Conservation (phyloP, 371 early-diverging fungal species). For the Nematocida major region DNA sequence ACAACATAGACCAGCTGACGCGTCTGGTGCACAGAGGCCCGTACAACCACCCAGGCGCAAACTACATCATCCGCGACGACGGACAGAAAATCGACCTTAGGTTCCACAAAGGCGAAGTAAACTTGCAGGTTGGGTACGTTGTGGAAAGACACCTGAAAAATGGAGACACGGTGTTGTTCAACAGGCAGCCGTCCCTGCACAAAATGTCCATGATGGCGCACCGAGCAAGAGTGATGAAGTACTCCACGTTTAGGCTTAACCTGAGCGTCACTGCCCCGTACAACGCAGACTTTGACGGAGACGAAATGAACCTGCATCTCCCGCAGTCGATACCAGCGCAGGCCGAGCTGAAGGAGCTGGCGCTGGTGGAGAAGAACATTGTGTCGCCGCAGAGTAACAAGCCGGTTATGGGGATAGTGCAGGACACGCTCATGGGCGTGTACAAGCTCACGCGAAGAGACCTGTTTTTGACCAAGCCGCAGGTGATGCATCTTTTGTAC, state of each 20-base stretch:
- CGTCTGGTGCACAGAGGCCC: constrained; percentile 87
- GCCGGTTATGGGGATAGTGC: constrained; percentile 99
- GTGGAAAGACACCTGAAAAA: constrained; percentile 93
- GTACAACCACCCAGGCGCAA: constrained; percentile 91
- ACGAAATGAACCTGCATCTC: constrained; percentile 99
- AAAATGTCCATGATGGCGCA: constrained; percentile 99
- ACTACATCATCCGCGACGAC: constrained; percentile 88
- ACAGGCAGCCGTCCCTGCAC: constrained; percentile 97
- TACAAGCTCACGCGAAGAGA: constrained; percentile 89
- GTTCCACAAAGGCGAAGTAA: constrained; percentile 77
- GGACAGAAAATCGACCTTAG: constrained; percentile 90
- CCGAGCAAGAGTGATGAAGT: constrained; percentile 88
- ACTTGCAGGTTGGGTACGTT: constrained; percentile 79
- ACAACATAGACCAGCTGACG: constrained; percentile 82
- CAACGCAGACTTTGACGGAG: constrained; percentile 99
- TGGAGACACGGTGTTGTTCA: constrained; percentile 94
- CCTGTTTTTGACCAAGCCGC: constrained; percentile 76
- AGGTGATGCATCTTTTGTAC: constrained; percentile 75
- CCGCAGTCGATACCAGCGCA: constrained; percentile 87
- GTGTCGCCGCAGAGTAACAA: constrained; percentile 92
- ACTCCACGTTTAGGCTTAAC: constrained; percentile 94
- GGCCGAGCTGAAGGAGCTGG: constrained; percentile 85
- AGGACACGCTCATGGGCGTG: constrained; percentile 91
- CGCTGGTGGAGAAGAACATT: constrained; percentile 92
- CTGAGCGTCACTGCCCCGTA: constrained; percentile 96